Conservation (phyloP, 78 protist species). For the Chrysochromulina parva region DNA sequence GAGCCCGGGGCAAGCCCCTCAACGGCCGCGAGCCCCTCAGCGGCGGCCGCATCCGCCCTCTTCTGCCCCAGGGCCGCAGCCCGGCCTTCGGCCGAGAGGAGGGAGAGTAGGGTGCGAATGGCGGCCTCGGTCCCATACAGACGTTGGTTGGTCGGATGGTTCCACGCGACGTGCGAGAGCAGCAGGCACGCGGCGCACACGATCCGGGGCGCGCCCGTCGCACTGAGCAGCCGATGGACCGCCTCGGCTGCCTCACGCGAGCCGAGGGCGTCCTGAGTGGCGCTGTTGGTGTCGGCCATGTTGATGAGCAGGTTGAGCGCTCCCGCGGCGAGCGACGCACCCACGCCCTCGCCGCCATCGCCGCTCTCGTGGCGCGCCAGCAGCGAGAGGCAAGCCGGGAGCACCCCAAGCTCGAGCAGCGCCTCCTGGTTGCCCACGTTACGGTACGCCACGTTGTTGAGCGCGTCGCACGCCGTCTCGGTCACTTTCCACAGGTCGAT, state of each 20-base stretch:
- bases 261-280: not conserved
- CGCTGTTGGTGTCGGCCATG: not conserved
- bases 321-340: not conserved
- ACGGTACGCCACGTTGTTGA: not conserved
- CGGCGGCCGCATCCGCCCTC: too few species aligned
- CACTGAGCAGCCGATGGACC: not conserved
- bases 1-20: not conserved
- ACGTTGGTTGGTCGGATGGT: not conserved
- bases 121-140: not conserved
- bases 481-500: not conserved
- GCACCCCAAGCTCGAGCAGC: not conserved
- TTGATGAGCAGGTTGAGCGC: conserved; percentile 10
- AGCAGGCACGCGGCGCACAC: not conserved
- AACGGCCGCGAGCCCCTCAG: too few species aligned
- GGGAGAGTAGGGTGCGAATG: not conserved
- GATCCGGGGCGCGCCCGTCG: not conserved
- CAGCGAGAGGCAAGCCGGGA: not conserved
- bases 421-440: not conserved
- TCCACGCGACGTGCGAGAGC: conserved; percentile 14
- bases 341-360: not conserved
- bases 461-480: not conserved
- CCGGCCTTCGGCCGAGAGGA: not conserved
- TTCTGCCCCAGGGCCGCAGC: not conserved
- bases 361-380: not conserved
- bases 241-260: not conserved